Evolutionary conservation across 495 filamentous ascomycete genomes (phyloP).

Genomic region (Pseudotulostoma volvatum): DNA sequence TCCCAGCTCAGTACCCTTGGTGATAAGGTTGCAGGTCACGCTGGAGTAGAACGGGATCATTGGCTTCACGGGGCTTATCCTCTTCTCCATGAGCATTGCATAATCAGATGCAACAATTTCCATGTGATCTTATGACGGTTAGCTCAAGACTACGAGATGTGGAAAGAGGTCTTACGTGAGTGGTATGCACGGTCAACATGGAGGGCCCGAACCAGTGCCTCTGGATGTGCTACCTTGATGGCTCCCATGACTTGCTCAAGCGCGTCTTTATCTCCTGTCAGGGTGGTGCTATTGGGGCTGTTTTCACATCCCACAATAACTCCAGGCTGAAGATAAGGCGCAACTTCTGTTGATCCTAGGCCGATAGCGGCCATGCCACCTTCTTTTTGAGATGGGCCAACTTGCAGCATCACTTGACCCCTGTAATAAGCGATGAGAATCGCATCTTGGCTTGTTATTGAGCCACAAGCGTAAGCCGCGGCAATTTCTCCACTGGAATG

Average conservation of each 20-base stretch:
- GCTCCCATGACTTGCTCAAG: conserved; percentile 20
- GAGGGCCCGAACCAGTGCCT: conserved; percentile 12
- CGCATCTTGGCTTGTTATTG: conserved; percentile 4
- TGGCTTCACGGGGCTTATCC: no score
- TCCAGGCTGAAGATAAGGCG: conserved; percentile 11
- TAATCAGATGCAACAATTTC: no score
- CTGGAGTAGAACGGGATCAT: conserved; percentile 13
- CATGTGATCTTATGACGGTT: no score
- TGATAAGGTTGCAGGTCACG: conserved; percentile 14
- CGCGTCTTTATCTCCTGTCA: conserved; percentile 20
- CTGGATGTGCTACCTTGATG: conserved; percentile 13
- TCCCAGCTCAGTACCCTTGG: conserved; percentile 5
- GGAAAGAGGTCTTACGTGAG: conserved; percentile 22
- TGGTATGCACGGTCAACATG: conserved; percentile 31
- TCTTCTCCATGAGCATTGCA: no score
- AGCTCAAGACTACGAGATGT: no score
- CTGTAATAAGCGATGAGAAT: conserved; percentile 10
- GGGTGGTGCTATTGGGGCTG: conserved; percentile 16
- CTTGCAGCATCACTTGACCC: conserved; percentile 2
- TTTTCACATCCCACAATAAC: conserved; percentile 17
- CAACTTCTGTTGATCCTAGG: conserved; percentile 16
- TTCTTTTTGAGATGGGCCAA: background rate
- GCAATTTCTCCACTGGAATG: conserved; percentile 14
- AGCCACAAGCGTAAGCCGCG: conserved; percentile 5
- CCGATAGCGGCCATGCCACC: conserved; percentile 29